Evolutionary conservation across 2,329 filamentous ascomycete genomes (phyloP).

Genomic region (Beauveria brongniartii): DNA sequence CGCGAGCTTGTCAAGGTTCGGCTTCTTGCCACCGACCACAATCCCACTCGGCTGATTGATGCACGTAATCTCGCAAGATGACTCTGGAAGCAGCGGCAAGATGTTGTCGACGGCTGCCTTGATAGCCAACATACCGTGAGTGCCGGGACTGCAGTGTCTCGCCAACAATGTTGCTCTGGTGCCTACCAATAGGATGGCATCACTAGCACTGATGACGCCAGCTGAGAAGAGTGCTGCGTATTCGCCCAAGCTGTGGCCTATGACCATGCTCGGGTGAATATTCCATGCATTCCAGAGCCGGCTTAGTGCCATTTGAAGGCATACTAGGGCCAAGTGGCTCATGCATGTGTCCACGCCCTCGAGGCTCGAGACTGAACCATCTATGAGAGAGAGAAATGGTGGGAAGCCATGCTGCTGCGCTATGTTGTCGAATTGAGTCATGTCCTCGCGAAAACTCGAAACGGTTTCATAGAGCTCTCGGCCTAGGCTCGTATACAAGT

Average conservation of each 20-base stretch:
- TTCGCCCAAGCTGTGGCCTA: constrained; percentile 61
- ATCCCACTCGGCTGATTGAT: constrained; percentile 67
- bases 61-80: constrained; percentile 48
- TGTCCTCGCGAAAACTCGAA: neutral
- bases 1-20: neutral
- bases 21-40: constrained; percentile 38
- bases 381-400: neutral
- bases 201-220: constrained; percentile 61
- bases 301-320: constrained; percentile 42
- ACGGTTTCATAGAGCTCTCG: constrained; percentile 30
- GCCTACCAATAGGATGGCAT: constrained; percentile 66
- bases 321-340: constrained; percentile 13
- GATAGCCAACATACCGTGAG: constrained; percentile 44
- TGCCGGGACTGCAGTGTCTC: constrained; percentile 55
- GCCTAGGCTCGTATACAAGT: constrained; percentile 46
- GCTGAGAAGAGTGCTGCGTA: constrained; percentile 65
- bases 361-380: neutral
- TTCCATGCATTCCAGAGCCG: constrained; percentile 44
- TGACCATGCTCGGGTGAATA: constrained; percentile 39
- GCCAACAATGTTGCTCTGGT: constrained; percentile 57
- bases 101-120: neutral
- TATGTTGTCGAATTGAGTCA: neutral
- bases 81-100: constrained; percentile 34
- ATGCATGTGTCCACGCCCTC: neutral
- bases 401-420: neutral